Percentiles rank a stretch among this genome's conserved stretches.
Evolutionary conservation across 805 yeast species (phyloP).

Genomic region (Metschnikowia baotianmanensis): DNA sequence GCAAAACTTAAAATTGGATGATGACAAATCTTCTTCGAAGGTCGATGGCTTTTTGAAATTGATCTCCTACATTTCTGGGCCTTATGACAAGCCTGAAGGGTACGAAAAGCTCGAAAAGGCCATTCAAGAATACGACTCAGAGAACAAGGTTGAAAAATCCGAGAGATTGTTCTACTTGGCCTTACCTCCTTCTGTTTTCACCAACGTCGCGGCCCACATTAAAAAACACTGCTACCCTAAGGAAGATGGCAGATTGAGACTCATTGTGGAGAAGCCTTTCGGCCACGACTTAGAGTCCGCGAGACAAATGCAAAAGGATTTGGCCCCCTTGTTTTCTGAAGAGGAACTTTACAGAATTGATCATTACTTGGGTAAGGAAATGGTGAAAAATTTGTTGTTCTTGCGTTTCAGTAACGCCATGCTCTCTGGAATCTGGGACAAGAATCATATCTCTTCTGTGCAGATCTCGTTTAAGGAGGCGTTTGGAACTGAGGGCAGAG

Average conservation of each 20-base stretch:
- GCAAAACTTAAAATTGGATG: slow-evolving; percentile 54
- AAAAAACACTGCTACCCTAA: slow-evolving; percentile 58
- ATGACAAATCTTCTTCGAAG: slow-evolving; percentile 40
- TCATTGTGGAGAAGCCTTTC: slow-evolving; percentile 95
- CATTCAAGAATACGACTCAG: slow-evolving; percentile 59
- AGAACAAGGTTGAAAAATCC: slow-evolving; percentile 44
- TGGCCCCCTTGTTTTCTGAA: slow-evolving; percentile 86
- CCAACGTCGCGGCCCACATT: slow-evolving; percentile 69
- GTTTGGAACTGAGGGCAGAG: slow-evolving; percentile 99
- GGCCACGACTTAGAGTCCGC: slow-evolving; percentile 87
- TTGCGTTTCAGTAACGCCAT: slow-evolving; percentile 89
- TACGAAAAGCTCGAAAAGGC: slow-evolving; percentile 53
- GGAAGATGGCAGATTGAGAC: slow-evolving; percentile 61
- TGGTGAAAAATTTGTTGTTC: slow-evolving; percentile 91
- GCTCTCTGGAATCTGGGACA: slow-evolving; percentile 87
- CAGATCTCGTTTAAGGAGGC: slow-evolving; percentile 95
- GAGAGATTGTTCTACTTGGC: slow-evolving; percentile 92
- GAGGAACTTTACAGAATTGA: slow-evolving; percentile 94
- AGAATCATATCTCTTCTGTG: slow-evolving; percentile 69
- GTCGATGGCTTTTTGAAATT: slow-evolving; percentile 64
- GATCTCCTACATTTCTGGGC: slow-evolving; percentile 69
- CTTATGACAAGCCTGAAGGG: slow-evolving; percentile 80
- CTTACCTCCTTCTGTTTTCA: slow-evolving; percentile 90
- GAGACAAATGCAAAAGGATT: slow-evolving; percentile 67
- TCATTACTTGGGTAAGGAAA: slow-evolving; percentile 96